These are phyloP conservation scores for Fusarium solani-melongenae DNA, from an alignment of 2,329 filamentous ascomycete genomes.

Conservation along the genomic window DNA sequence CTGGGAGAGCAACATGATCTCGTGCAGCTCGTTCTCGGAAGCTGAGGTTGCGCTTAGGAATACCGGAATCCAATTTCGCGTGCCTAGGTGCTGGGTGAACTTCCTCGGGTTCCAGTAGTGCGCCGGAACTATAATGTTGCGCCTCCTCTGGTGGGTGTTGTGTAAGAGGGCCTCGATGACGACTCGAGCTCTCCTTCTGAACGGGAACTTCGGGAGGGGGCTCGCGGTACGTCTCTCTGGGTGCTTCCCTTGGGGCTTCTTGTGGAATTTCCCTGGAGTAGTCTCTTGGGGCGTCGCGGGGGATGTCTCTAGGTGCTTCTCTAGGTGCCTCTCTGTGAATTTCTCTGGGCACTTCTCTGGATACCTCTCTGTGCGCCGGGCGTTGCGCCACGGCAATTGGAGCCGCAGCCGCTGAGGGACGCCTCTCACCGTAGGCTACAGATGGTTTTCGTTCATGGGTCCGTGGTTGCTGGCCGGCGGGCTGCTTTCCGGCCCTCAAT, in stretches of 20 bases:
- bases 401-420: slow-evolving; percentile 21
- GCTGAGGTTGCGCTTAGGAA: slow-evolving; percentile 67
- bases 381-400: slow-evolving; percentile 25
- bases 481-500: slow-evolving; percentile 46
- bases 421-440: slow-evolving; percentile 27
- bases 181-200: slow-evolving; percentile 30
- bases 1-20: slow-evolving; percentile 53
- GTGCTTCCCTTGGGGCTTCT: slow-evolving; percentile 22
- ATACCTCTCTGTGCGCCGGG: slow-evolving; percentile 24
- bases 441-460: slow-evolving; percentile 40
- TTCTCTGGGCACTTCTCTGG: slow-evolving; percentile 20
- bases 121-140: slow-evolving; percentile 31
- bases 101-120: slow-evolving; percentile 36
- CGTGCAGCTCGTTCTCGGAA: slow-evolving; percentile 68
- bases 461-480: slow-evolving; percentile 30
- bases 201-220: slow-evolving; percentile 24
- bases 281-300: slow-evolving; percentile 20
- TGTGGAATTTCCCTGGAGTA: slow-evolving; percentile 16
- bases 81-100: slow-evolving; percentile 20
- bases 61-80: slow-evolving; percentile 43
- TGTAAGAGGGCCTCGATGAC: slow-evolving; percentile 31
- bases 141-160: slow-evolving; percentile 36
- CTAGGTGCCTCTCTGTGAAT: slow-evolving; percentile 1
- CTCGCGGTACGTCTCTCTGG: slow-evolving; percentile 31
- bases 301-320: slow-evolving; percentile 21